phyloP scores from a whole-genome alignment of 2,329 filamentous ascomycete genomes.

The Ceratocystis albifundus region DNA sequence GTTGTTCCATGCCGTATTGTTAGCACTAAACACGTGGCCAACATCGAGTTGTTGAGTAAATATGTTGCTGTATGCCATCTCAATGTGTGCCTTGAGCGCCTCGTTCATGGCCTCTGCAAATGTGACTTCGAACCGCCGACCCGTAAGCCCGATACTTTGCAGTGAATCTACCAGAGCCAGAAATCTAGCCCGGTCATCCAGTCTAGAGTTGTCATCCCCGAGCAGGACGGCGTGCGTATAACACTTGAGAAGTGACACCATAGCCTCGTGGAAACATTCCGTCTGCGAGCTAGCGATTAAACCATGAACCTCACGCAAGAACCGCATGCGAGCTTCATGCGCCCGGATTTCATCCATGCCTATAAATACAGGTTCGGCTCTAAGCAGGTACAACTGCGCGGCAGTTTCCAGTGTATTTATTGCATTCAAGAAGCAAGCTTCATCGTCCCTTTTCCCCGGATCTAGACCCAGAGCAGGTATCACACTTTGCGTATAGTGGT shows the following conservation, averaged over 20 bases:
- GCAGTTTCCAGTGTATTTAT: constrained; percentile 5
- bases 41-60: constrained; percentile 14
- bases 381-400: neutral
- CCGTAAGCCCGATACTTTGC: constrained; percentile 44
- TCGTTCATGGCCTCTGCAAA: constrained; percentile 15
- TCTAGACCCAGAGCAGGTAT: constrained; percentile 46
- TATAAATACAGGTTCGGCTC: constrained; percentile 39
- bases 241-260: constrained; percentile 31
- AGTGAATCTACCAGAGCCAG: constrained; percentile 35
- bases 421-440: neutral
- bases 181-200: neutral
- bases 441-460: constrained; percentile 39
- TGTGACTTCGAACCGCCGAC: constrained; percentile 13
- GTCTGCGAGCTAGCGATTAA: constrained; percentile 53
- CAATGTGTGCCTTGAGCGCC: constrained; percentile 11
- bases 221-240: neutral
- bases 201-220: neutral
- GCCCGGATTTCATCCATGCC: constrained; percentile 35
- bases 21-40: neutral
- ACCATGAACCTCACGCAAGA: constrained; percentile 51
- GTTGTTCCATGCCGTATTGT: constrained; percentile 3
- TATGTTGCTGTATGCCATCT: constrained; percentile 7
- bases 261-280: constrained; percentile 40
- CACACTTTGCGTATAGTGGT: constrained; percentile 50
- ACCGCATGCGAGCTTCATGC: constrained; percentile 37